Conservation (phyloP, 805 yeast species). For the Suhomyces vadensis region DNA sequence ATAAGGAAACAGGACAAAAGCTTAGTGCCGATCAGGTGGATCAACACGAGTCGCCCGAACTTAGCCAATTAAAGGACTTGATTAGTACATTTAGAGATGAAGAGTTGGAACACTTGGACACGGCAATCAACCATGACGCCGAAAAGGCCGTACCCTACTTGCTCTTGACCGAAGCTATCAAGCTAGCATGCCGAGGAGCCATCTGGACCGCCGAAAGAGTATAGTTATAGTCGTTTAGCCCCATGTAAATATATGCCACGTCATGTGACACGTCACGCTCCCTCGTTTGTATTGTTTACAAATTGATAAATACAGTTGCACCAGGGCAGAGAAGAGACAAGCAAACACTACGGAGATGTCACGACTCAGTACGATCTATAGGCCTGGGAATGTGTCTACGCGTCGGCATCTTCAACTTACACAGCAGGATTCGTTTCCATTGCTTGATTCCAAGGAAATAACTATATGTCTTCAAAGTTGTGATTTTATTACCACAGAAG, state of each 20-base stretch:
- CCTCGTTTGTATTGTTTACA: not conserved
- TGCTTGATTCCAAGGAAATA: conserved; percentile 60
- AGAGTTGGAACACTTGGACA: conserved; percentile 91
- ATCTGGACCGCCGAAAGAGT: conserved; percentile 88
- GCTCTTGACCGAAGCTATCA: conserved; percentile 84
- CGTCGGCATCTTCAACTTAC: conserved; percentile 22
- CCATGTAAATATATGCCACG: not conserved
- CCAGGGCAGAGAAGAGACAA: conserved; percentile 1
- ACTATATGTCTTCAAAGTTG: conserved; percentile 60
- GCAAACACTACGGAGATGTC: conserved; percentile 21
- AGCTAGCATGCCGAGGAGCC: conserved; percentile 80
- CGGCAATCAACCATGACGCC: conserved; percentile 90
- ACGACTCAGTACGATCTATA: conserved; percentile 31
- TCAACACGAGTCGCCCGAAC: conserved; percentile 50
- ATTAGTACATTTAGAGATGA: conserved; percentile 86
- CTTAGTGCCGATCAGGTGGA: conserved; percentile 25
- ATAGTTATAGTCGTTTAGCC: conserved; percentile 22
- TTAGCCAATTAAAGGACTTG: conserved; percentile 55
- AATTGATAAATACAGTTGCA: conserved; percentile 2
- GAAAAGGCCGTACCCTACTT: conserved; percentile 91
- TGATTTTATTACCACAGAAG: conserved; percentile 62
- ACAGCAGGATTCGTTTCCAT: conserved; percentile 55
- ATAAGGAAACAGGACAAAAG: conserved; percentile 34
- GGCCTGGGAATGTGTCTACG: conserved; percentile 22
- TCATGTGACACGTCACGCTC: not conserved